Evolutionary conservation across 129 eudicot species (phyloP), one percentile per base, ranked within the genome.

Genomic region (Flaveria brownii): DNA sequence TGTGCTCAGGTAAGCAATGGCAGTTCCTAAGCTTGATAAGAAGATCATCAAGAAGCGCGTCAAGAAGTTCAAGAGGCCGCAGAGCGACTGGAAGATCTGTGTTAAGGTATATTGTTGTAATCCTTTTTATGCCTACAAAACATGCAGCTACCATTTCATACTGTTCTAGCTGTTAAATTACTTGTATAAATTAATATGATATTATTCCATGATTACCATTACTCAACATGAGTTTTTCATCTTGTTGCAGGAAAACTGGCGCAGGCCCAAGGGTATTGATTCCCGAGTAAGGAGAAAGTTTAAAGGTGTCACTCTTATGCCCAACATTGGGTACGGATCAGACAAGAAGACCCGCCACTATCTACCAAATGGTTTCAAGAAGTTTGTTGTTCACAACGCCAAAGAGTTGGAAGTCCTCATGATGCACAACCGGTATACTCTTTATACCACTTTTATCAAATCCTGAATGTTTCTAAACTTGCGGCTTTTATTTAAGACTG

Each of bases 221-320:
- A 60, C 2, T 60, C 2, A n/a, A 23, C 4, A 10, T 6, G 4
- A 9, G 65, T 23, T 23, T 0, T 36, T 22, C 8, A 25, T 63
- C 1, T 17, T 42, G 50, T 65, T 39, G 9, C 30, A 67, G 72
- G 72, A 67, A 67, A 67, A 67, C 52, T 67, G 72, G 72, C 72
- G 72, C 72, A 67, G 72, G 30, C 72, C 72, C 15, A 67, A 67
- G 72, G 72, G 72, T 41, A 43, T 63, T 15, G 69, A 63, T 63
- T 63, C 69, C 2, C 69, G 69, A 0, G 69, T 63, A 28, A 63
- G 69, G 43, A 63, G 69, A 30, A 63, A 63, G 69, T 63, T 63
- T n/a, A 63, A 63, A 63, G 69, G 69, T 15, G 69, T 63, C 16
- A 63, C 69, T 15, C 69, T 63, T 28, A 63, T 63, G 69, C 69